Conservation (phyloP, 176 grass and related monocot species). For the Musa troglodytarum region DNA sequence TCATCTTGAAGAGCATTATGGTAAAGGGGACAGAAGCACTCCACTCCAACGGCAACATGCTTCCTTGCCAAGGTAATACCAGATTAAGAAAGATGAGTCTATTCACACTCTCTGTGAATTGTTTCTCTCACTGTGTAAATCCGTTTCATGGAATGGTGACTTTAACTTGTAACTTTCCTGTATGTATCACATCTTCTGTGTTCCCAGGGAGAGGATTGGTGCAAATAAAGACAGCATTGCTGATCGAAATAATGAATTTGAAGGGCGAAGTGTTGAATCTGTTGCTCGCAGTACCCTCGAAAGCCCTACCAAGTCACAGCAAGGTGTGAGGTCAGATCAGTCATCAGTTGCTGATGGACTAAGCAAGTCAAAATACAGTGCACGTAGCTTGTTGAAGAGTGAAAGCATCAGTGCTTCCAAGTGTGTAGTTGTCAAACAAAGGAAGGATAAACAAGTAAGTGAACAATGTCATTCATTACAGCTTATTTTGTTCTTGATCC, state of each 20-base stretch:
- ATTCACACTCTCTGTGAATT: too few relatives aligned
- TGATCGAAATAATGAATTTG: conserved; percentile 24
- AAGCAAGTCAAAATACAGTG: conserved; percentile 41
- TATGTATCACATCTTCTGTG: neutral
- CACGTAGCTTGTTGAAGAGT: conserved; percentile 77
- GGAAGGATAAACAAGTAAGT: conserved; percentile 61
- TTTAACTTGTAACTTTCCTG: too few relatives aligned
- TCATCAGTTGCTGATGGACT: conserved; percentile 53
- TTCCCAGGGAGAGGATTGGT: conserved; percentile 59
- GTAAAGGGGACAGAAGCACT: conserved; percentile 52
- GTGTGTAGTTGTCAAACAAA: conserved; percentile 56
- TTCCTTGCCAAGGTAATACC: conserved; percentile 68
- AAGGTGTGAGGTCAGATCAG: conserved; percentile 32
- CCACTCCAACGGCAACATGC: conserved; percentile 55
- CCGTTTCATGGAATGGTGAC: too few relatives aligned
- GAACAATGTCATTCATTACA: neutral
- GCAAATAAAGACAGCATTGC: conserved; percentile 41
- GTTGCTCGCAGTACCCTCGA: conserved; percentile 8
- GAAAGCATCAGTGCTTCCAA: conserved; percentile 83
- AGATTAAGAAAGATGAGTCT: neutral
- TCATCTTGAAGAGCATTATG: conserved; percentile 78
- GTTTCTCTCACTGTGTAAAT: too few relatives aligned
- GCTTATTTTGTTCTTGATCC: neutral
- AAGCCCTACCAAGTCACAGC: conserved; percentile 36
- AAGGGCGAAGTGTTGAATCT: conserved; percentile 43